Evolutionary conservation across 108 stramenopile genomes (phyloP).

Genomic region (Conticribra guillardii): DNA sequence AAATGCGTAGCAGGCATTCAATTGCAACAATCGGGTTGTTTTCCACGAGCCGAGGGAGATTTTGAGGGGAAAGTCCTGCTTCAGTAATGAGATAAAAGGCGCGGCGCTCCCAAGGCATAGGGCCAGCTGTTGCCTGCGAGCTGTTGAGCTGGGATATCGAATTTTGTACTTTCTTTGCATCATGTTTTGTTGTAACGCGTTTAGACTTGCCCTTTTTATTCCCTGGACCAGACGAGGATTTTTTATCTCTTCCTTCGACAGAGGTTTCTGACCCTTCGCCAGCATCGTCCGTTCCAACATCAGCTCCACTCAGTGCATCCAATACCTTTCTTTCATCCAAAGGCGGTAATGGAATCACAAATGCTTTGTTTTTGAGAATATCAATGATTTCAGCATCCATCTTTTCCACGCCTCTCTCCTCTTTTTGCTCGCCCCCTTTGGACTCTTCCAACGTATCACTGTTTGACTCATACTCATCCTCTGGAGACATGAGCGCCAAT

Average conservation of each 20-base stretch:
- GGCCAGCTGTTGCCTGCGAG: background rate
- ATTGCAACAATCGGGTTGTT: conserved; percentile 94
- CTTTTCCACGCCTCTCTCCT: conserved; percentile 6
- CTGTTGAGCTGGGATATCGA: background rate
- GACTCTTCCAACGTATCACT: conserved; percentile 38
- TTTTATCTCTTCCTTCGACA: background rate
- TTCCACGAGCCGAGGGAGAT: conserved; percentile 93
- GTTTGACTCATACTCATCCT: background rate
- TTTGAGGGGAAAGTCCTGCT: conserved; percentile 89
- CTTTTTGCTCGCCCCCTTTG: conserved; percentile 13
- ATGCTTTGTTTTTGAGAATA: conserved; percentile 65
- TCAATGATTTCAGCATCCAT: conserved; percentile 58
- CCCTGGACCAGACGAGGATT: background rate
- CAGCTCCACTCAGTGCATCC: conserved; percentile 52
- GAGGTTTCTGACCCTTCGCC: background rate
- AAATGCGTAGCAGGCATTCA: conserved; percentile 87
- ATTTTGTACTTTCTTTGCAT: background rate
- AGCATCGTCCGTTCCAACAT: conserved; percentile 1
- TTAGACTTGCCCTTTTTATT: conserved; percentile 26
- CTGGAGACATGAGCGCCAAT: conserved; percentile 49
- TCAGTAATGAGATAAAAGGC: conserved; percentile 61
- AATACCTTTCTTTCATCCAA: conserved; percentile 66
- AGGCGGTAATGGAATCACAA: conserved; percentile 64
- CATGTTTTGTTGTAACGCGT: background rate
- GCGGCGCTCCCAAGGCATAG: conserved; percentile 4